phyloP scores from a whole-genome alignment of 176 grass and related monocot species.

The Aegilops longissima region DNA sequence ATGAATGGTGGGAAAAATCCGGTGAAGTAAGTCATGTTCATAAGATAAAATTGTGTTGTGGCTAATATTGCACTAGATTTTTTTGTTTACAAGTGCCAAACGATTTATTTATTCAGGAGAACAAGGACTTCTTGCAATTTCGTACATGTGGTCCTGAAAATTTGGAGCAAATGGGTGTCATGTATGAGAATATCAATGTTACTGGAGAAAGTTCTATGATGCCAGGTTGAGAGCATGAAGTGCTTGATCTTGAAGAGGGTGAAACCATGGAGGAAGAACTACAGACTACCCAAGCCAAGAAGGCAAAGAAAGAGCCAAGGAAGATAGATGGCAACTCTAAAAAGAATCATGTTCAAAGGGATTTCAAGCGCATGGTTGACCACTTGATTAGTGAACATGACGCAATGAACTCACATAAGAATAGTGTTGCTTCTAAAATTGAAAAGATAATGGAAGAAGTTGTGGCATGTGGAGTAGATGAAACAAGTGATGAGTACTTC shows the following conservation, averaged over 20 bases:
- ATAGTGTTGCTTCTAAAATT: not conserved
- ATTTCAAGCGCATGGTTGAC: not conserved
- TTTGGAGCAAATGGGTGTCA: not conserved
- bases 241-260: not conserved
- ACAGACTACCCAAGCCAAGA: not conserved
- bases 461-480: not conserved
- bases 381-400: not conserved
- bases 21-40: not conserved
- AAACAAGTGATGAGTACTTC: not conserved
- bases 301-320: not conserved
- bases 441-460: not conserved
- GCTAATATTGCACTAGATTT: no score
- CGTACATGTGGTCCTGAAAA: not conserved
- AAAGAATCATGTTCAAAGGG: not conserved
- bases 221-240: not conserved
- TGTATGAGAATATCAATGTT: not conserved
- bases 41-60: no score
- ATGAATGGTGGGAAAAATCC: not conserved
- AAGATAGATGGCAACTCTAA: not conserved
- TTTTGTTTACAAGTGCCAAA: no score
- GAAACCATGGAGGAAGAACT: not conserved
- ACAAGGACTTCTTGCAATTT: not conserved
- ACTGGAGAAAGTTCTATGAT: no score
- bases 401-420: not conserved
- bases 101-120: not conserved